Conservation (phyloP, 2,329 filamentous ascomycete genomes). For the Penicillium frequentans region DNA sequence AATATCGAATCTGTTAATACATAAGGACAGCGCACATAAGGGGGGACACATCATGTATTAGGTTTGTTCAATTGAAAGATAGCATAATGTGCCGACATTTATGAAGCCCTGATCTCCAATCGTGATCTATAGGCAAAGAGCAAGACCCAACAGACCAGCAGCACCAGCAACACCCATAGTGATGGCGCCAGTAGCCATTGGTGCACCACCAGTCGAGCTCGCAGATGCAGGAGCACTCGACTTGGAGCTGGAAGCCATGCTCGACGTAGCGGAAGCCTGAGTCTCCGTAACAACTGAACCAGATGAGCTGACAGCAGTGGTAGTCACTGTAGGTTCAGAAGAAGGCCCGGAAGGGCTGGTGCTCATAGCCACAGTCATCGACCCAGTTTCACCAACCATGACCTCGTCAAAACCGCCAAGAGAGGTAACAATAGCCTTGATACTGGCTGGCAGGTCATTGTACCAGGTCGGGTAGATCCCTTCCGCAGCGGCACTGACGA, state of each 20-base stretch:
- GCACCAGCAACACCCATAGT: background rate
- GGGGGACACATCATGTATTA: too few relatives aligned
- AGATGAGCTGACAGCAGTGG: background rate
- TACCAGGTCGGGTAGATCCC: background rate
- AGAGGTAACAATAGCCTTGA: background rate
- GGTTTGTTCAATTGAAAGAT: background rate
- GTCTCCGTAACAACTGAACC: too few relatives aligned
- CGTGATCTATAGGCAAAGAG: background rate
- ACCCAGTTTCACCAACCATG: background rate
- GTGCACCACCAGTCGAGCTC: background rate
- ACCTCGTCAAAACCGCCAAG: too few relatives aligned
- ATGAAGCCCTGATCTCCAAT: too few relatives aligned
- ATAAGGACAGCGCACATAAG: background rate
- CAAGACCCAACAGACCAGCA: background rate
- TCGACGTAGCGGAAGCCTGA: too few relatives aligned
- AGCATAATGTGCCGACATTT: too few relatives aligned
- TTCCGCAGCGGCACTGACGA: background rate
- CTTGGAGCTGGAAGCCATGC: background rate
- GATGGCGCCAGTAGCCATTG: background rate
- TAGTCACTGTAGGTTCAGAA: background rate
- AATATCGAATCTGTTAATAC: background rate
- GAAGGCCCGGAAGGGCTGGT: background rate
- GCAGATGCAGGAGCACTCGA: background rate
- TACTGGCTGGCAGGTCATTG: background rate
- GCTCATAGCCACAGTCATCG: background rate